These are phyloP conservation scores for Agastache rugosa DNA, from an alignment of 257 asterid species.

Conservation along the genomic window DNA sequence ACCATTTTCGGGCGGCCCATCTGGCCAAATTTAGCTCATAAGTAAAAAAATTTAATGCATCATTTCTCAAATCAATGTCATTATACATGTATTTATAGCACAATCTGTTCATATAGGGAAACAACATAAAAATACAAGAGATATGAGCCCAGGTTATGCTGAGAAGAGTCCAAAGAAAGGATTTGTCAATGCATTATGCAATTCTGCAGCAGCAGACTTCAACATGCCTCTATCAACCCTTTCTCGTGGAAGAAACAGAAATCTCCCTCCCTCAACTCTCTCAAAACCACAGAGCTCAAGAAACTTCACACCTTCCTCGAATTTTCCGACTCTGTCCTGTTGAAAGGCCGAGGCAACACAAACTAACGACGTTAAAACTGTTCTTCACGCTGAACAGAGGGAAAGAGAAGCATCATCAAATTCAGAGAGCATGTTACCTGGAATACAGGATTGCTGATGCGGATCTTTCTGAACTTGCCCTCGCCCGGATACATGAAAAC, in stretches of 20 bases:
- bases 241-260: conserved; percentile 53
- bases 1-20: too few relatives aligned
- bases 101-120: neutral
- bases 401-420: neutral
- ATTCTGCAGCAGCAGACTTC: conserved; percentile 51
- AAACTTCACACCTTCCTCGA: conserved; percentile 61
- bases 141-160: conserved; percentile 12
- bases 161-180: conserved; percentile 74
- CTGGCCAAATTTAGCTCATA: too few relatives aligned
- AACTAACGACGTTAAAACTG: neutral
- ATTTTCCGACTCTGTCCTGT: conserved; percentile 77
- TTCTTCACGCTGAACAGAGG: neutral
- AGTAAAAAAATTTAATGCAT: neutral
- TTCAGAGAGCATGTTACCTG: conserved; percentile 48
- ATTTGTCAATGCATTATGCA: conserved; percentile 65
- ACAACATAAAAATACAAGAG: neutral
- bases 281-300: conserved; percentile 77
- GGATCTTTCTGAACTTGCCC: conserved; percentile 75
- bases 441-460: conserved; percentile 71
- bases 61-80: neutral
- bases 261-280: conserved; percentile 53
- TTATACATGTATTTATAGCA: neutral
- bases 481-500: conserved; percentile 59
- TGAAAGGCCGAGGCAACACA: conserved; percentile 2
- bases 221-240: conserved; percentile 50